Percentiles rank a stretch among this genome's conserved stretches.
Conservation (phyloP, 257 asterid genomes). For the Capsicum rhomboideum region DNA sequence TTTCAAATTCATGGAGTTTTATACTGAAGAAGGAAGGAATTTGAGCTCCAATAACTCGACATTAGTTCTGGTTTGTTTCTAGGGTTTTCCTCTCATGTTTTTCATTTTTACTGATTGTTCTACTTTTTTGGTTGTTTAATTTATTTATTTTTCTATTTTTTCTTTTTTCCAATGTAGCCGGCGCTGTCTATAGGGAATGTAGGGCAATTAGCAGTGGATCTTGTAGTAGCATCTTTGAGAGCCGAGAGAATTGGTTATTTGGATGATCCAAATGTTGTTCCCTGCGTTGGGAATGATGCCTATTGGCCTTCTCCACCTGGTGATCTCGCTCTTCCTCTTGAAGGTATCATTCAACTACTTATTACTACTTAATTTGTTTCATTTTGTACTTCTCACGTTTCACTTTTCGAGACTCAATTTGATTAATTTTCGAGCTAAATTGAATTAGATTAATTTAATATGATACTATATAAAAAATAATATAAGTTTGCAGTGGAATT, state of each 20-base stretch:
- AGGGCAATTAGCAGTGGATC: slow-evolving; percentile 92
- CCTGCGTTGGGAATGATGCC: slow-evolving; percentile 97
- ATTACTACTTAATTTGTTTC: neutral
- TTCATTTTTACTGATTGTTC: neutral
- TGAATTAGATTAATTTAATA: too few relatives aligned
- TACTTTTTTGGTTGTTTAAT: neutral
- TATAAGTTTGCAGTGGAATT: too few relatives aligned
- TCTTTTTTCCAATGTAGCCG: slow-evolving; percentile 35
- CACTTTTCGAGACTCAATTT: too few relatives aligned
- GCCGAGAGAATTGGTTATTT: slow-evolving; percentile 59
- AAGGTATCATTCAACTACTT: slow-evolving; percentile 36
- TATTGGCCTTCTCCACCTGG: slow-evolving; percentile 71
- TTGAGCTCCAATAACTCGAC: slow-evolving; percentile 40
- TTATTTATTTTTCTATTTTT: neutral
- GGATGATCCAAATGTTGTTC: slow-evolving; percentile 82
- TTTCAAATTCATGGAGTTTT: slow-evolving; percentile 48
- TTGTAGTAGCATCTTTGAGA: slow-evolving; percentile 57
- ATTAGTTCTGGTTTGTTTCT: slow-evolving; percentile 57
- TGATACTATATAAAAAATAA: too few relatives aligned
- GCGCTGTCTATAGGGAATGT: slow-evolving; percentile 91
- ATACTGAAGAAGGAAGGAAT: slow-evolving; percentile 53
- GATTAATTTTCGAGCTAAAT: too few relatives aligned
- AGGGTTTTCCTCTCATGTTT: slow-evolving; percentile 4
- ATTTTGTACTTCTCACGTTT: neutral
- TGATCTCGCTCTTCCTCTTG: slow-evolving; percentile 68